Evolutionary conservation across 208 protist genomes (phyloP).

Genomic region (Wallacemonas sp.): DNA sequence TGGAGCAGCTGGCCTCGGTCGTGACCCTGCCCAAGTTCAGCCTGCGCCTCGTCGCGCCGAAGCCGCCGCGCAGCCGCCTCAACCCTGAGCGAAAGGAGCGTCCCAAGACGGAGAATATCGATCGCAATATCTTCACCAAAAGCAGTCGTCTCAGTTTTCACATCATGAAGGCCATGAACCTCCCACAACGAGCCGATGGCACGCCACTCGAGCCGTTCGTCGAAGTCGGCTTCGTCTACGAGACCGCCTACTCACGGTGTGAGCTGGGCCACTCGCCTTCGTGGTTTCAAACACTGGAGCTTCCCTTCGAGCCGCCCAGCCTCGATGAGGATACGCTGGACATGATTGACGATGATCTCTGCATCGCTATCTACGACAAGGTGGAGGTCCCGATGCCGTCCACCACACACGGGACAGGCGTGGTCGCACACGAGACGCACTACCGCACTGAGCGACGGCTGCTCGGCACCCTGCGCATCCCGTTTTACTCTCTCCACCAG

Average conservation of each 20-base stretch:
- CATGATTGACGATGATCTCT: slow-evolving; percentile 84
- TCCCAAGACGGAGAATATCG: slow-evolving; percentile 67
- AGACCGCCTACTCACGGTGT: slow-evolving; percentile 67
- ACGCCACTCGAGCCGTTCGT: slow-evolving; percentile 79
- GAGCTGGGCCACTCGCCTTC: slow-evolving; percentile 67
- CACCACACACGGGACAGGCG: slow-evolving; percentile 35
- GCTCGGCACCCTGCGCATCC: slow-evolving; percentile 70
- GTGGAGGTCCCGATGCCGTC: slow-evolving; percentile 66
- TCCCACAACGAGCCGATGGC: slow-evolving; percentile 65
- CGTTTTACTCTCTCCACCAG: slow-evolving; percentile 77
- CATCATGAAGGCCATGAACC: slow-evolving; percentile 81
- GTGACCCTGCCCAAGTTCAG: slow-evolving; percentile 70
- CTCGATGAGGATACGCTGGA: slow-evolving; percentile 84
- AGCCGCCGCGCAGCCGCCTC: slow-evolving; percentile 64
- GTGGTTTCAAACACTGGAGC: slow-evolving; percentile 83
- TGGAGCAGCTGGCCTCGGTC: slow-evolving; percentile 52
- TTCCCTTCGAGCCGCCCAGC: slow-evolving; percentile 79
- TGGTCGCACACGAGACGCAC: slow-evolving; percentile 75
- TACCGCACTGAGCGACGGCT: slow-evolving; percentile 83
- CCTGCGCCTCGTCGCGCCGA: slow-evolving; percentile 29
- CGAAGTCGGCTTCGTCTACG: slow-evolving; percentile 73
- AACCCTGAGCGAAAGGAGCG: slow-evolving; percentile 73
- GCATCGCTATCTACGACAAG: slow-evolving; percentile 83
- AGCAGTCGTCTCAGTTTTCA: slow-evolving; percentile 76
- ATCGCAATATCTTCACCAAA: slow-evolving; percentile 54